Evolutionary conservation across 306 rosid genomes (phyloP).

Genomic region (Hippophae tibetana): DNA sequence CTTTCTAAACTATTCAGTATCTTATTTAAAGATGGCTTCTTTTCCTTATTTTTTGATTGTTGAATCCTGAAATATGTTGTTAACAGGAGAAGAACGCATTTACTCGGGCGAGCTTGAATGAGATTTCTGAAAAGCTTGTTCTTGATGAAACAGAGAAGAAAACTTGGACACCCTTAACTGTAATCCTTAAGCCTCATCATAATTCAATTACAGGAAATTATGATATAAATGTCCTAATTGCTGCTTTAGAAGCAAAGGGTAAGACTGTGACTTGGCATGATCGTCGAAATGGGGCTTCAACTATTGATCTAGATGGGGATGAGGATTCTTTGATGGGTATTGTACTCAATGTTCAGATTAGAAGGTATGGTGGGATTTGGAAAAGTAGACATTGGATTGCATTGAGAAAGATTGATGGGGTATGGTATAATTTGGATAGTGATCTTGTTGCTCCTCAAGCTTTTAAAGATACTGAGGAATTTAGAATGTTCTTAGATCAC

Average conservation of each 20-base stretch:
- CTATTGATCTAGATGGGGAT: conserved; percentile 54
- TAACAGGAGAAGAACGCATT: conserved; percentile 59
- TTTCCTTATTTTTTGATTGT: no score
- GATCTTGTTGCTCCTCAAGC: conserved; percentile 54
- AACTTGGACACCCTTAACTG: conserved; percentile 53
- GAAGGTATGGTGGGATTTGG: conserved; percentile 68
- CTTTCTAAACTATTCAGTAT: no score
- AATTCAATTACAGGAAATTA: conserved; percentile 76
- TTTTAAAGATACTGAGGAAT: conserved; percentile 37
- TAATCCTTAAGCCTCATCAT: conserved; percentile 72
- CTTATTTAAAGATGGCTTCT: no score
- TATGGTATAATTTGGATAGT: conserved; percentile 85
- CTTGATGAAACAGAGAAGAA: conserved; percentile 40
- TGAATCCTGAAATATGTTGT: not conserved
- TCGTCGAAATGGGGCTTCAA: conserved; percentile 46
- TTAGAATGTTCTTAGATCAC: conserved; percentile 53
- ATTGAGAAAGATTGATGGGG: conserved; percentile 52
- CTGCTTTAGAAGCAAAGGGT: conserved; percentile 64
- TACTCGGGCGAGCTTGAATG: conserved; percentile 52
- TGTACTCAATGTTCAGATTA: conserved; percentile 57
- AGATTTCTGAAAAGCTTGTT: conserved; percentile 57
- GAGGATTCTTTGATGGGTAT: conserved; percentile 72
- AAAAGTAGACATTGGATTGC: conserved; percentile 79
- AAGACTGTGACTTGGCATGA: conserved; percentile 81
- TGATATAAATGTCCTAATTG: conserved; percentile 77